Evolutionary conservation across 2,329 filamentous ascomycete genomes (phyloP).

Genomic region (Sclerotinia borealis): DNA sequence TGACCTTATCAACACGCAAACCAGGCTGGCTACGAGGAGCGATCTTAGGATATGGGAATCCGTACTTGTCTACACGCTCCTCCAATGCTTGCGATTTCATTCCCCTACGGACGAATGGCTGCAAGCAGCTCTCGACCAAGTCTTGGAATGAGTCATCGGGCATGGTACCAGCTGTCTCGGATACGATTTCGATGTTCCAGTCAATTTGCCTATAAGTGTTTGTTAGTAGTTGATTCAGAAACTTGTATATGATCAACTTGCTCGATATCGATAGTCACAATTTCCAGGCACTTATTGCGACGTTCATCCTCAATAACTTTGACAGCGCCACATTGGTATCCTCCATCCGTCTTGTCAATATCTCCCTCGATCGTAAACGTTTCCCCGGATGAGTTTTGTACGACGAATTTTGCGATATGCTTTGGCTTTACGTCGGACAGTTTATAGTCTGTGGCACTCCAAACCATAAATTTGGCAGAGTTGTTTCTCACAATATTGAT

Average conservation of each 20-base stretch:
- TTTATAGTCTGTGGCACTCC: background rate
- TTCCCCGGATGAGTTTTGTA: constrained; percentile 18
- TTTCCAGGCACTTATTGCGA: constrained; percentile 25
- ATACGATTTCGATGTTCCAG: constrained; percentile 30
- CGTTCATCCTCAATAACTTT: constrained; percentile 21
- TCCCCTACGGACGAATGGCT: constrained; percentile 1
- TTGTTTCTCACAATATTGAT: constrained; percentile 16
- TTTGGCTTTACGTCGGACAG: constrained; percentile 21
- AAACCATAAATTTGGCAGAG: constrained; percentile 20
- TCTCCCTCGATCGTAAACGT: constrained; percentile 27
- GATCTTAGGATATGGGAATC: constrained; percentile 25
- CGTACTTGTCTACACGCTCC: constrained; percentile 21
- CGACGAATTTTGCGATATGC: constrained; percentile 24
- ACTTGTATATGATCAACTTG: constrained; percentile 4
- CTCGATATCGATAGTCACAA: constrained; percentile 27
- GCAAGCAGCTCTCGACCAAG: constrained; percentile 21
- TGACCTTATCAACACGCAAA: constrained; percentile 19
- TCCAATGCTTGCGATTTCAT: background rate
- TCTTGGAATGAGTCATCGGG: constrained; percentile 17
- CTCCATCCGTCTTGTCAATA: constrained; percentile 20
- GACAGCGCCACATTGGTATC: constrained; percentile 25
- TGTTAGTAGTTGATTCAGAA: background rate
- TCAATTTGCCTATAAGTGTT: constrained; percentile 23
- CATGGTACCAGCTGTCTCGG: constrained; percentile 23
- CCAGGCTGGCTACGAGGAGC: constrained; percentile 9